Evolutionary conservation across 1,284 basidiomycete species (phyloP).

Genomic region (Bondarzewia mesenterica): DNA sequence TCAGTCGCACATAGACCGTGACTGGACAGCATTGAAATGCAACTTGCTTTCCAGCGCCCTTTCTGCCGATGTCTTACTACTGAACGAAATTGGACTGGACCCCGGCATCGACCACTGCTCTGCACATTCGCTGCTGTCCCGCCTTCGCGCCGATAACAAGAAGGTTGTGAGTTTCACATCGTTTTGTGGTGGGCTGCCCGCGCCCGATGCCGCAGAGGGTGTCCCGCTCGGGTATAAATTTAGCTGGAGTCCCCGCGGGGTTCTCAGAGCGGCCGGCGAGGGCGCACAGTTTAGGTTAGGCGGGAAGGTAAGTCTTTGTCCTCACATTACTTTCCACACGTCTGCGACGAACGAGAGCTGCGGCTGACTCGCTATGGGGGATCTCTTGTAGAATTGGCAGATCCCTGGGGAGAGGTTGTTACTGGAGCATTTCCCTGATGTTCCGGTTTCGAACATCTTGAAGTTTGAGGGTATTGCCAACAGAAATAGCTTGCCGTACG

Average conservation of each 20-base stretch:
- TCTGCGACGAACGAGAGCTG: constrained; percentile 1
- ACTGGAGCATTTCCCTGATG: constrained; percentile 47
- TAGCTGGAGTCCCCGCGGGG: constrained; percentile 89
- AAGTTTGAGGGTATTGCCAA: constrained; percentile 87
- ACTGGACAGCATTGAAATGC: background rate
- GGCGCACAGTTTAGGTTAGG: constrained; percentile 64
- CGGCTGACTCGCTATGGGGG: no score
- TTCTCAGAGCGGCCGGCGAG: constrained; percentile 79
- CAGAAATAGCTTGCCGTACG: constrained; percentile 78
- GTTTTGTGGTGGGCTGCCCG: constrained; percentile 91
- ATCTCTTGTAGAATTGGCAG: constrained; percentile 30
- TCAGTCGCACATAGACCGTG: background rate
- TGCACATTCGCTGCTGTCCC: constrained; percentile 69
- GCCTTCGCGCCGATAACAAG: constrained; percentile 51
- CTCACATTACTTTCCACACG: background rate
- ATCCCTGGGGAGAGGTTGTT: constrained; percentile 54
- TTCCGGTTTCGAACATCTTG: constrained; percentile 64
- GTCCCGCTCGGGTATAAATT: constrained; percentile 88
- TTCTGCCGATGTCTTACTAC: constrained; percentile 61
- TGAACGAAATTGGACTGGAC: constrained; percentile 93
- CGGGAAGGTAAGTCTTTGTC: constrained; percentile 35
- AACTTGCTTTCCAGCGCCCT: constrained; percentile 45
- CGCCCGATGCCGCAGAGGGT: constrained; percentile 55
- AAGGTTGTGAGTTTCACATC: constrained; percentile 76
- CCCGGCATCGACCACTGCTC: constrained; percentile 96